These are phyloP conservation scores for Beauveria sp. DNA, from an alignment of 2,329 filamentous ascomycete genomes.

Conservation along the genomic window DNA sequence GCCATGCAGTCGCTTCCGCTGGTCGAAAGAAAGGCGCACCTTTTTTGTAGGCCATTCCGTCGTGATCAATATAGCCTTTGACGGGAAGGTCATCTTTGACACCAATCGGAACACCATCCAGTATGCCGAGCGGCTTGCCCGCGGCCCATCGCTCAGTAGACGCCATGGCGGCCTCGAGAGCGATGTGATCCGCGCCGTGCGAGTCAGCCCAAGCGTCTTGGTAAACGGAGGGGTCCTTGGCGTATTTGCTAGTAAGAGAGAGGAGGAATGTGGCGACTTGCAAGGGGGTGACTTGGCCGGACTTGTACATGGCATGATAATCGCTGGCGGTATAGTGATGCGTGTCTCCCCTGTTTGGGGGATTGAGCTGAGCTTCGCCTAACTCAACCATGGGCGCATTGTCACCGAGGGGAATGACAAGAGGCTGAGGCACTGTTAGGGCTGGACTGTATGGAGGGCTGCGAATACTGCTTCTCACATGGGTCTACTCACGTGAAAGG, in stretches of 20 bases:
- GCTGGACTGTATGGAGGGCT: background rate
- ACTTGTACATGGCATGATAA: slow-evolving; percentile 68
- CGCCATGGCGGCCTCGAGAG: slow-evolving; percentile 60
- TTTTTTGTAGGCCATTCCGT: slow-evolving; percentile 56
- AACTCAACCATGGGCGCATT: slow-evolving; percentile 32
- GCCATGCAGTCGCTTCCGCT: slow-evolving; percentile 56
- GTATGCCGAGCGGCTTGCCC: slow-evolving; percentile 56
- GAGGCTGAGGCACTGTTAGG: slow-evolving; percentile 34
- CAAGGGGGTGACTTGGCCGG: slow-evolving; percentile 61
- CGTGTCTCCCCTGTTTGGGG: slow-evolving; percentile 33
- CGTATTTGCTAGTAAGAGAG: slow-evolving; percentile 58
- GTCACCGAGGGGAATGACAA: slow-evolving; percentile 44
- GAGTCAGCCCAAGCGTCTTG: slow-evolving; percentile 66
- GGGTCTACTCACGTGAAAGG: slow-evolving; percentile 37
- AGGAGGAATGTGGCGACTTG: slow-evolving; percentile 66
- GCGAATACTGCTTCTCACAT: background rate
- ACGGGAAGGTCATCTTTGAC: slow-evolving; percentile 77
- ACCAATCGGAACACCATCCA: slow-evolving; percentile 77
- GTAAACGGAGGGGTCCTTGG: slow-evolving; percentile 49
- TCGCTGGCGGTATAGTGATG: slow-evolving; percentile 66
- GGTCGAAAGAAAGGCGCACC: slow-evolving; percentile 43
- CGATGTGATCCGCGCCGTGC: slow-evolving; percentile 47
- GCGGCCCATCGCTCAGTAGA: slow-evolving; percentile 66
- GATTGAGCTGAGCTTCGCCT: slow-evolving; percentile 32
- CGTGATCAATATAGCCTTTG: slow-evolving; percentile 59